Base-by-base conservation (phyloP, 2,329 filamentous ascomycete genomes). In the Pseudogymnoascus sp. region DNA sequence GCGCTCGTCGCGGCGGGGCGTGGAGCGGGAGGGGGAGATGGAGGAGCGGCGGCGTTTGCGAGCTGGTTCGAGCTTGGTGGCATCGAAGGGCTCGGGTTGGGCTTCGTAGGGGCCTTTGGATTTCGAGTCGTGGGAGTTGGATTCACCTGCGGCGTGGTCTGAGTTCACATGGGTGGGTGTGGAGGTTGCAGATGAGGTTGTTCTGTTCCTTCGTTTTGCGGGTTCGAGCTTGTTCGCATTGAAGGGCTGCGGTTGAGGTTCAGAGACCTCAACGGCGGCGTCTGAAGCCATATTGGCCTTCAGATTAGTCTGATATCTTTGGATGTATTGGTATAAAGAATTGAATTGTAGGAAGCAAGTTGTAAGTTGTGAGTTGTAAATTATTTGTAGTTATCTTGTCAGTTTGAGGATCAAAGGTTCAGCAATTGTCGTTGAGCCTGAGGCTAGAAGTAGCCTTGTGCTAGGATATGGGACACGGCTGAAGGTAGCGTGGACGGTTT, bases 181-280 rank as follows among this genome's bases (percentile, higher is more conserved):
- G n/a, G 68, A 67, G 60, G 64, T 64, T 21, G 67, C 69, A 8
- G 47, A 53, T 53, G 47, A 53, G 25, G 47, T 53, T 16, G 47
- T 16, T 53, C 47, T 53, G 47, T 53, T 53, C 23, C 47, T 53
- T 53, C 76, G 76, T 67, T 77, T 78, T 42, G 76, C 74, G 8
- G 75, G 66, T 59, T 76, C 74, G 31, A 77, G 75, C 64, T 73
- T 75, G 47, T 75, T 76, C 25, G 76, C 75, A 70, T 77, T 75
- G 68, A 76, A 77, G 63, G 75, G 73, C 65, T 77, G 74, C 64
- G 75, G 75, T 38, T 74, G 70, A 25, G 73, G 47, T 53, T 53
- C 47, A 53, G 47, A 16, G 47, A 53, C 73, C 62, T 77, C 75
- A 8, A 67, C 63, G 50, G 68, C 37, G 62, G 69, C 53, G 63